phyloP scores from a whole-genome alignment of 768 basidiomycete genomes.

The Tricholoma bakamatsutake region DNA sequence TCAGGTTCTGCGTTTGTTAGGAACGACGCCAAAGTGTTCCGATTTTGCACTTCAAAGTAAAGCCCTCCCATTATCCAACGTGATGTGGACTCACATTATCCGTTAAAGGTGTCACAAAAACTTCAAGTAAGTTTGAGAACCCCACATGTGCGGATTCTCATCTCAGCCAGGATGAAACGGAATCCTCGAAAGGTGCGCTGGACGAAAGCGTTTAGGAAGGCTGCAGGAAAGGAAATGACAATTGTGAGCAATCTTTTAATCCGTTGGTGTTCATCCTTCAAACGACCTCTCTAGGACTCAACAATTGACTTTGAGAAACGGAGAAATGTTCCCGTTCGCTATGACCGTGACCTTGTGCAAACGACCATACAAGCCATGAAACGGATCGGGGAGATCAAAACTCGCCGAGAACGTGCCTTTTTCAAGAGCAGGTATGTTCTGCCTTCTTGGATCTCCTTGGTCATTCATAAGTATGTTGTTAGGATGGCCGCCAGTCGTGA shows the following conservation, averaged over 20 bases:
- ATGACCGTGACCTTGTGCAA: slow-evolving; percentile 89
- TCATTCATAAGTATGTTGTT: slow-evolving; percentile 7
- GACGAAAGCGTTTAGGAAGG: slow-evolving; percentile 99
- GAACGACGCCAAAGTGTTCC: slow-evolving; percentile 97
- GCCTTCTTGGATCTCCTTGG: not conserved
- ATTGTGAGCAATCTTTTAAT: slow-evolving; percentile 56
- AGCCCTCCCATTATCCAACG: slow-evolving; percentile 19
- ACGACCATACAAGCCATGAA: slow-evolving; percentile 97
- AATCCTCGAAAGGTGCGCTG: slow-evolving; percentile 98
- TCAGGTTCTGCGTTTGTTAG: slow-evolving; percentile 91
- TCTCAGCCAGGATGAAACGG: slow-evolving; percentile 81
- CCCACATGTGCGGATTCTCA: not conserved
- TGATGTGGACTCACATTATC: not conserved
- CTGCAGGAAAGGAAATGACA: slow-evolving; percentile 99
- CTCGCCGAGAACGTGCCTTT: slow-evolving; percentile 87
- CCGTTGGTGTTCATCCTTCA: not conserved
- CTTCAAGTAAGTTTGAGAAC: slow-evolving; percentile 71
- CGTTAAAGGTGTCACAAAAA: slow-evolving; percentile 88
- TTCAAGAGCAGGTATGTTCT: slow-evolving; percentile 78
- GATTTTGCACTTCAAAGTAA: slow-evolving; percentile 97
- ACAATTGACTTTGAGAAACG: slow-evolving; percentile 99
- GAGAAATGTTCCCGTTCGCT: slow-evolving; percentile 93
- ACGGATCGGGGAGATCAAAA: slow-evolving; percentile 87
- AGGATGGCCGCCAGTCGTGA: slow-evolving; percentile 85
- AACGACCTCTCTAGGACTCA: slow-evolving; percentile 60